Base-by-base conservation (phyloP, 306 rosid species). In the Arachis hypogaea region DNA sequence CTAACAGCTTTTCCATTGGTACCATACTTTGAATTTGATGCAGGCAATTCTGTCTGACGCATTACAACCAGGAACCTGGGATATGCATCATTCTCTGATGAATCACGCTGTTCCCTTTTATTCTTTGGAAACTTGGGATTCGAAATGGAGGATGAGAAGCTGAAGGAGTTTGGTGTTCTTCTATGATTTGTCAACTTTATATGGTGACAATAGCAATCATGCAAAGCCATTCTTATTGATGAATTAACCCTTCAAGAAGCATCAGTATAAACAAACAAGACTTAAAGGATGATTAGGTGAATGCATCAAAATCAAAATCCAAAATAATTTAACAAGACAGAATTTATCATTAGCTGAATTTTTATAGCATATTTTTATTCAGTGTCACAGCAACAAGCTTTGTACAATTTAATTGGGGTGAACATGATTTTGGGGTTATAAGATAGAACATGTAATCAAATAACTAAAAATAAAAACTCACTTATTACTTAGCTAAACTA, bases 1-100 rank as follows among this genome's bases (percentile, higher is more conserved):
- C 77, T 89, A 56, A 86, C 91, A 63, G 90, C 77, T 81, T 90
- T 83, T 63, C 98, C 98, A 76, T 89, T 89, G 66, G 78, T 72
- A 10, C 82, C 84, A 2, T 81, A 71, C 71, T 79, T 88, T 11
- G 94, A 78, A 11, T 79, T 88, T 11, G 94, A 78, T 10, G 90
- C 41, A 68, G 90, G 78, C 51, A 9, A 71, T 54, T 83, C 89
- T 12, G 88, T 76, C 79, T 83, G 90, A 55, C 72, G 80, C 90
- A 88, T 85, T 78, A 85, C 78, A 72, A 88, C 86, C 45, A 54
- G 77, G 59, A 89, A 43, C 57, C 72, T 82, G 11, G 72, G 66
- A 75, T 61, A 72, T 62, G 51, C 80, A 55, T 45, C 61, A 63
- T 76, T 63, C 45, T 8, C 54, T 44, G 70, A 57, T 42, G 74